Conservation (phyloP, 345 rosid genomes). For the Salix suchowensis region DNA sequence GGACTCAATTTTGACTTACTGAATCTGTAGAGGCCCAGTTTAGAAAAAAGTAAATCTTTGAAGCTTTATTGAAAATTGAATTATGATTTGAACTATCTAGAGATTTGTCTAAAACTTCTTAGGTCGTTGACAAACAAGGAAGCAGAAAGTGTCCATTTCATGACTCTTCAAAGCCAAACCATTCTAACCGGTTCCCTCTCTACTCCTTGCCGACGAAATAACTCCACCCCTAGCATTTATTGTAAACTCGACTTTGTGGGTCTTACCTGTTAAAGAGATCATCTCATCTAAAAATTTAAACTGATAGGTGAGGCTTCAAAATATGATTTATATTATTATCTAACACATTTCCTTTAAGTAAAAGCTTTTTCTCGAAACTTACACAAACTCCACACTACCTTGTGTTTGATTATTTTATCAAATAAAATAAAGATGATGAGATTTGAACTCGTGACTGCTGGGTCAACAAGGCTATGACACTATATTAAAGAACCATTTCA, state of each 20-base stretch:
- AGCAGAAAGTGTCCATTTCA: slow-evolving; percentile 18
- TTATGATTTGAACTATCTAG: neutral
- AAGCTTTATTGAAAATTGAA: neutral
- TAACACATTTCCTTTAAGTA: too few relatives aligned
- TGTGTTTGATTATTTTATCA: too few relatives aligned
- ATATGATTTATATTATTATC: too few relatives aligned
- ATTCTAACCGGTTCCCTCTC: slow-evolving; percentile 21
- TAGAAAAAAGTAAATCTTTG: neutral
- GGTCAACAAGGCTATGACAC: too few relatives aligned
- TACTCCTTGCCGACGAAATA: slow-evolving; percentile 15
- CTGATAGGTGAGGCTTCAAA: too few relatives aligned
- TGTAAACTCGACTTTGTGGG: slow-evolving; percentile 27
- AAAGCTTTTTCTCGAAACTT: too few relatives aligned
- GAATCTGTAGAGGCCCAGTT: neutral
- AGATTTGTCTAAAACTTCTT: neutral
- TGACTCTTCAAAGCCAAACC: slow-evolving; percentile 22
- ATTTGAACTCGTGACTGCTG: too few relatives aligned
- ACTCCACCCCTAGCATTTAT: slow-evolving; percentile 18
- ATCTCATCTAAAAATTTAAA: too few relatives aligned
- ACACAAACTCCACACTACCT: too few relatives aligned
- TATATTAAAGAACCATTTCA: too few relatives aligned
- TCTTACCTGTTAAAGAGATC: neutral
- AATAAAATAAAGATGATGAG: too few relatives aligned
- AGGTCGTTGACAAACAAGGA: slow-evolving; percentile 6
- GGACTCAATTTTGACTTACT: neutral